Base-by-base conservation (phyloP, 169 alveolate species). In the Plasmodium gallinaceum region DNA sequence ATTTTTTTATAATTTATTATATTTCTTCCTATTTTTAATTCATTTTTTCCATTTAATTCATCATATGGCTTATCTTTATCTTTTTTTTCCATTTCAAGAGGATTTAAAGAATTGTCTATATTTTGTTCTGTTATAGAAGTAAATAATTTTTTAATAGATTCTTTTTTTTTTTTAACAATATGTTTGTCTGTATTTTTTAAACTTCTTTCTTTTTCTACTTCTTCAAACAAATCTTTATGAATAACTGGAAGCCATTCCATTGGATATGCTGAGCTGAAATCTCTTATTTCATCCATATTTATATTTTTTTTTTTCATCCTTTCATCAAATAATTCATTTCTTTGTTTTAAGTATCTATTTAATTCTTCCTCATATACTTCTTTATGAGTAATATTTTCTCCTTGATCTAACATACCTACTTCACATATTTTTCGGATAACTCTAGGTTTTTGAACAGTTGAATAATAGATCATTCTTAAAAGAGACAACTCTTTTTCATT, bases 171-270 rank as follows among this genome's bases (percentile, higher is more conserved):
- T 39, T 61, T 68, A 3, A 80, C 22, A 22, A 45, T 68, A 10
- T 14, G 22, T 26, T 60, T 32, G 16, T 80, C 83, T 16, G 24
- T 9, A 37, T 7, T 10, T 68, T 80, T 80, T 20, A 8, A 18
- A 18, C 43, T 80, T 54, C 22, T 54, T 54, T 54, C 64, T 46
- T 71, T 69, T 54, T 80, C 85, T 37, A 68, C 51, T 57, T 80
- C 51, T 16, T 92, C 93, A 88, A 78, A 94, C 54, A 88, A 78
- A 74, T 94, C 93, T 32, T 94, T 94, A 62, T 92, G 90, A n/a
- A 94, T 78, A 8, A 90, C 88, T 14, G 96, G 96, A 5, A 94
- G 37, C 96, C 96, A 94, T 85, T 94, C 96, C 88, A 76, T 58
- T 8, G 95, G 92, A 66, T 94, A 94, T 0, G 93, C 93, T 46